phyloP scores from a whole-genome alignment of 1,284 basidiomycete species.

The Entoloma clypeatum region DNA sequence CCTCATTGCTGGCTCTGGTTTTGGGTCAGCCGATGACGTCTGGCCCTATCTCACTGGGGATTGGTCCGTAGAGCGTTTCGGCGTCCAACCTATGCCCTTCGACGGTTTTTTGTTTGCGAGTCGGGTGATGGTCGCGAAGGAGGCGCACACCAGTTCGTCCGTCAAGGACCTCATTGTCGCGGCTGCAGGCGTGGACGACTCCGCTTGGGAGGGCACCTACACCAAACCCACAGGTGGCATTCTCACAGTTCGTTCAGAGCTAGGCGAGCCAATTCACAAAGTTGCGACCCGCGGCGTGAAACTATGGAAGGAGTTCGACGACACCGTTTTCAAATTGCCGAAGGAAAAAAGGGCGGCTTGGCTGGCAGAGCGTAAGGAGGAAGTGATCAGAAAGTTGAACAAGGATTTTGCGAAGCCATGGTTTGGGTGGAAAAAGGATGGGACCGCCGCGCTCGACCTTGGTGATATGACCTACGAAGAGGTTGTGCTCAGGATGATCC shows the following conservation, averaged over 20 bases:
- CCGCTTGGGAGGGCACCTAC: slow-evolving; percentile 94
- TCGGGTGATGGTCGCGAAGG: slow-evolving; percentile 97
- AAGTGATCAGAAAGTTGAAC: slow-evolving; percentile 91
- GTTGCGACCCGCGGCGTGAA: slow-evolving; percentile 95
- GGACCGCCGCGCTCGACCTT: slow-evolving; percentile 78
- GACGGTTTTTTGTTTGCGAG: slow-evolving; percentile 96
- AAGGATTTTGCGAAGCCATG: slow-evolving; percentile 95
- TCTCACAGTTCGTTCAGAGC: slow-evolving; percentile 94
- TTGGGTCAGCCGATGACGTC: slow-evolving; percentile 92
- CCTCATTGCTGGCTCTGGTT: slow-evolving; percentile 95
- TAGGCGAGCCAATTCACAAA: slow-evolving; percentile 99
- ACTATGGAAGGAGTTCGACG: slow-evolving; percentile 98
- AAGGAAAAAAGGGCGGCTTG: slow-evolving; percentile 92
- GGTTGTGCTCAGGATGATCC: slow-evolving; percentile 85
- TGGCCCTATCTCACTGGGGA: slow-evolving; percentile 98
- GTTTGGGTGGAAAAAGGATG: slow-evolving; percentile 96
- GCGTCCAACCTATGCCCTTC: slow-evolving; percentile 96
- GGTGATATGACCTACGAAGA: slow-evolving; percentile 99
- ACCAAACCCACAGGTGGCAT: slow-evolving; percentile 93
- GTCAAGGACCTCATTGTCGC: slow-evolving; percentile 98
- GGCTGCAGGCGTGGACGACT: slow-evolving; percentile 89
- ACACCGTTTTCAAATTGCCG: slow-evolving; percentile 90
- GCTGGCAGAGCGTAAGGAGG: slow-evolving; percentile 84
- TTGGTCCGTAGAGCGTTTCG: slow-evolving; percentile 83
- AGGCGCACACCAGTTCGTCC: slow-evolving; percentile 90